Evolutionary conservation across 1,139 yeast species (phyloP).

Genomic region (Suhomyces terraborum): DNA sequence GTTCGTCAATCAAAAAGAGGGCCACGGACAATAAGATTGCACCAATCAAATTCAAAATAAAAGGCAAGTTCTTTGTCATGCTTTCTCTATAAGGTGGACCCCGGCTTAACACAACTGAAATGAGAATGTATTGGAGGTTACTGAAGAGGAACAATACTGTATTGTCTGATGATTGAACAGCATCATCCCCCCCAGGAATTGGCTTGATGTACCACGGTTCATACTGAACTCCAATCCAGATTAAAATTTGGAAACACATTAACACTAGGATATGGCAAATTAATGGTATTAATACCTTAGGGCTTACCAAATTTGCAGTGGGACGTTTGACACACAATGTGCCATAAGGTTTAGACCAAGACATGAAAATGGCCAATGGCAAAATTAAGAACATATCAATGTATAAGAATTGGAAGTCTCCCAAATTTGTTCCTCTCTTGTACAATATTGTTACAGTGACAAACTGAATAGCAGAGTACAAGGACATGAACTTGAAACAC

Average conservation of each 20-base stretch:
- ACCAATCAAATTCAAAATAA: conserved; percentile 58
- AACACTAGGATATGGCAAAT: conserved; percentile 69
- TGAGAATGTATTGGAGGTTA: conserved; percentile 84
- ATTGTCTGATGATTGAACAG: conserved; percentile 85
- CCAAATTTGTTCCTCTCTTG: conserved; percentile 87
- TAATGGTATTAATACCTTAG: conserved; percentile 81
- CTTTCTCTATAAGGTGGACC: conserved; percentile 97
- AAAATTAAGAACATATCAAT: conserved; percentile 87
- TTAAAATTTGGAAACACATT: conserved; percentile 60
- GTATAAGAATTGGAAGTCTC: conserved; percentile 96
- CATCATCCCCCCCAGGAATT: conserved; percentile 80
- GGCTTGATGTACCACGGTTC: conserved; percentile 82
- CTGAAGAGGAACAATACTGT: conserved; percentile 79
- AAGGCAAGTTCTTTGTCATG: conserved; percentile 66
- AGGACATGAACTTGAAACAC: conserved; percentile 96
- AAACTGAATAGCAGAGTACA: conserved; percentile 95
- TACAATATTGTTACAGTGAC: conserved; percentile 82
- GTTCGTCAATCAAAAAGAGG: conserved; percentile 53
- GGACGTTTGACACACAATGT: conserved; percentile 73
- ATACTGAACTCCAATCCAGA: conserved; percentile 63
- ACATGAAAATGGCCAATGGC: conserved; percentile 95
- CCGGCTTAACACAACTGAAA: conserved; percentile 78
- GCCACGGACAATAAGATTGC: conserved; percentile 51
- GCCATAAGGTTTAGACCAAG: conserved; percentile 86
- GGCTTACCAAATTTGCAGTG: conserved; percentile 88